Evolutionary conservation across 2,329 filamentous ascomycete species (phyloP), one percentile per base, ranked within the genome.

Genomic region (Cladosporium colombiae): DNA sequence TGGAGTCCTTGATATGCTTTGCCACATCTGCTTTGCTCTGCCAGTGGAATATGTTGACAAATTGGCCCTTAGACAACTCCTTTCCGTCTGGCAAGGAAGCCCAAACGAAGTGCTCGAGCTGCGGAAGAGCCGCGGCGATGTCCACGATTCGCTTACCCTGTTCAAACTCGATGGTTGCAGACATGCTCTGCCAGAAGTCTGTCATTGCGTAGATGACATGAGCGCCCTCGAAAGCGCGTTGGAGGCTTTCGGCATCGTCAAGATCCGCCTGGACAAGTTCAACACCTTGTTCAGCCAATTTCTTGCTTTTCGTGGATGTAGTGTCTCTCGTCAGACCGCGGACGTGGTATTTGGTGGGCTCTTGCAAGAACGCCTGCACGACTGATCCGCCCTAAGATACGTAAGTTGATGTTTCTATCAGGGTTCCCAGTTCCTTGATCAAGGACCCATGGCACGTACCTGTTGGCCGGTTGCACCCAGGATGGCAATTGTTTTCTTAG

Each of bases 361-460:
- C 76, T 23, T 72, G 67, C 14, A 83, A 77, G 18, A 85, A 73
- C 27, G 72, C 70, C 25, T 77, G 73, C 60, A 85, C 81, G 49
- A 88, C 80, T 5, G 84, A 85, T 68, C 84, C 83, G 58, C 87
- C 87, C 76, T 89, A 86, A 65, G 83, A 16, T 0, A 7, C 18
- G n/a, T 62, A 14, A 53, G 16, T 37, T 37, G 5, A 16, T 16
- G 21, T 57, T 23, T 5, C 23, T 33, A 7, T 4, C 33, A 14
- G 33, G 5, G 10, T 35, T 4, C 33, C 33, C 13, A 14, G 33
- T 35, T 5, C 3, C 13, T 3, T 14, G 33, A 23, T 23, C 16
- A 8, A 46, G 49, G 25, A 14, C 3, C 1, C 33, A 29, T 55
- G 4, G 11, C 3, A 35, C 21, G 25, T 37, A 62, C 44, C 10